Base-by-base conservation (phyloP, 352 stramenopile genomes). In the Phytophthora chlamydospora region DNA sequence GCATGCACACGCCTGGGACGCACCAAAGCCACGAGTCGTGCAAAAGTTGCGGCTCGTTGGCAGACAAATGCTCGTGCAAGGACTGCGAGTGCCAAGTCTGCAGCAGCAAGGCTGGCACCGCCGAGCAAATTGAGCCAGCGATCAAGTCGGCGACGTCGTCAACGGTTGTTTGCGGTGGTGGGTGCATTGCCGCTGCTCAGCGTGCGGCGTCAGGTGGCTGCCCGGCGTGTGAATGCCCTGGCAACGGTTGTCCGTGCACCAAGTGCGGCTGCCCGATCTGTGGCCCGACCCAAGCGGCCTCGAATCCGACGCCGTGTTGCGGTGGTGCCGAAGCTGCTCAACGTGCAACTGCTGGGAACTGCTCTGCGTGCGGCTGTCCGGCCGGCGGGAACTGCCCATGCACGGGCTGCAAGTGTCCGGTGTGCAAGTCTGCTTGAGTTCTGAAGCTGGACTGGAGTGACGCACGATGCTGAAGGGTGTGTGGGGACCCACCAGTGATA, bases 81-180 rank as follows among this genome's bases (percentile, higher is more conserved):
- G 48, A 70, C 39, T 83, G 70, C 53, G 55, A 68, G 47, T 78
- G 73, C 36, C 33, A 61, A 53, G 61, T 58, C 4, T 80, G 73
- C 45, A 51, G 47, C 33, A 58, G 16, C 38, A 71, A 67, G 31
- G 38, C 10, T 32, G 35, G 24, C 14, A 14, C 6, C 8, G 27
- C 9, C 8, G 21, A 62, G 13, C 4, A 33, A 6, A 58, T 57
- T 9, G 50, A 68, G 45, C 52, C 64, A 16, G 46, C 64, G 36
- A 65, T 68, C 43, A 62, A 71, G 24, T 73, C 58, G 9, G 58
- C 58, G 2, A 68, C 64, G 14, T 68, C 57, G 32, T 62, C 63
- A 19, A 54, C 38, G 4, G 17, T 67, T 27, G 44, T 73, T 19
- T 68, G 64, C 41, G 41, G 58, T 17, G 58, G 58, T 29, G 34